phyloP scores from a whole-genome alignment of 768 basidiomycete genomes.

The Lentinula aciculospora region DNA sequence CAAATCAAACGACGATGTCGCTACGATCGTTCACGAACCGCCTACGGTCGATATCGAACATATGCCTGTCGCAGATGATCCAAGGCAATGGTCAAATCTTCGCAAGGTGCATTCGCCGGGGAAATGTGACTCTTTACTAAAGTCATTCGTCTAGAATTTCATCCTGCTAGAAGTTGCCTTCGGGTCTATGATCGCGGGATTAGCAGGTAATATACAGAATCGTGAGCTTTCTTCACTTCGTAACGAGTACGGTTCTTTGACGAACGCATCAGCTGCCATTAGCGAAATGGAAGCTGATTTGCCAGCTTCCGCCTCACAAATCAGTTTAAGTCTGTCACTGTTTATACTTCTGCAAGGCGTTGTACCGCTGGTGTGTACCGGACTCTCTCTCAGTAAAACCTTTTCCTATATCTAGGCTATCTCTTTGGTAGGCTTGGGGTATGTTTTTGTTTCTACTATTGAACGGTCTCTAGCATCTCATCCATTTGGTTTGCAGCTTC shows the following conservation, averaged over 20 bases:
- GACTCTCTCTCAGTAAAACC: no score
- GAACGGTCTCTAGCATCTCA: neutral
- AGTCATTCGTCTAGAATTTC: slow-evolving; percentile 26
- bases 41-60: slow-evolving; percentile 41
- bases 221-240: slow-evolving; percentile 31
- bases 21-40: slow-evolving; percentile 3
- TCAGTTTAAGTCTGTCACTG: slow-evolving; percentile 64
- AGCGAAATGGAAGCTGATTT: slow-evolving; percentile 53
- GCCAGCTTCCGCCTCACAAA: slow-evolving; percentile 51
- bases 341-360: slow-evolving; percentile 71
- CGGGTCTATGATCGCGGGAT: slow-evolving; percentile 53
- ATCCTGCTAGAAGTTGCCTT: slow-evolving; percentile 41
- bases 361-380: slow-evolving; percentile 51
- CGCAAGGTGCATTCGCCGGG: slow-evolving; percentile 41
- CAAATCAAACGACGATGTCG: neutral
- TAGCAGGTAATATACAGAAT: slow-evolving; percentile 58
- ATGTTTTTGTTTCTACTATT: neutral
- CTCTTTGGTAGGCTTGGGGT: neutral
- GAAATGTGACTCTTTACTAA: neutral
- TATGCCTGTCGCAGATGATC: slow-evolving; percentile 53
- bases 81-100: slow-evolving; percentile 48
- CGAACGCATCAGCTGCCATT: slow-evolving; percentile 47
- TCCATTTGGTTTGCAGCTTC: neutral
- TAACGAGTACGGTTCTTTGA: neutral
- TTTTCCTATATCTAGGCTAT: slow-evolving; percentile 17